These are phyloP conservation scores for Cardamine chenopodiifolia DNA, from an alignment of 345 rosid species.

Conservation along the genomic window DNA sequence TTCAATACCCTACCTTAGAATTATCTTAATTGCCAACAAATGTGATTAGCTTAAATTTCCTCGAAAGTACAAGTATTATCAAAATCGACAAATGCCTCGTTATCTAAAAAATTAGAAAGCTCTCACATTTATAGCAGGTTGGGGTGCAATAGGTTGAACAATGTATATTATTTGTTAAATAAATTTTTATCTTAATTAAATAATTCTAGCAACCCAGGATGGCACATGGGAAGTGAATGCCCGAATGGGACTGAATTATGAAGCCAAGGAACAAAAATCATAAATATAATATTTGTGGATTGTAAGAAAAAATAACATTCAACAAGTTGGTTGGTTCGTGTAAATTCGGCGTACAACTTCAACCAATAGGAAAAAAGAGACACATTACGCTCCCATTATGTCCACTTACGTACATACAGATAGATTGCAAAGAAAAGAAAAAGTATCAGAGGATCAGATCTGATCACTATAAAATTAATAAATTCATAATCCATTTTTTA, in stretches of 20 bases:
- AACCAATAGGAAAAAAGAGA: conserved; percentile 20
- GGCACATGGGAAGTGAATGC: conserved; percentile 40
- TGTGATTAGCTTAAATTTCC: neutral
- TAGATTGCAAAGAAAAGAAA: neutral
- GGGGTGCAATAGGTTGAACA: conserved; percentile 20
- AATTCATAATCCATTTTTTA: neutral
- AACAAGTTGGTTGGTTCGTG: conserved; percentile 31
- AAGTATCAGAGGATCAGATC: conserved; percentile 22
- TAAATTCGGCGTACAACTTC: conserved; percentile 30
- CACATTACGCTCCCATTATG: conserved; percentile 34
- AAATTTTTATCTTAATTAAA: conserved; percentile 18
- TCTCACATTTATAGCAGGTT: conserved; percentile 26
- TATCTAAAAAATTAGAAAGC: conserved; percentile 23
- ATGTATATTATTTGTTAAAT: conserved; percentile 23
- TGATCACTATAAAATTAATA: conserved; percentile 12
- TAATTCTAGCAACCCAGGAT: conserved; percentile 24
- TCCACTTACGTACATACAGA: conserved; percentile 21
- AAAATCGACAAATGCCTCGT: conserved; percentile 33
- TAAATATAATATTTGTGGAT: neutral
- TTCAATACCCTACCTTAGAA: no score
- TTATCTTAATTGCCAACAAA: neutral
- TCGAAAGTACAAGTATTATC: neutral
- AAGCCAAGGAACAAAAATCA: neutral
- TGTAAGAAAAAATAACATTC: neutral
- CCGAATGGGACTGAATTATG: conserved; percentile 36